Conservation (phyloP, 257 asterid species). For the Lycium ferocissimum region DNA sequence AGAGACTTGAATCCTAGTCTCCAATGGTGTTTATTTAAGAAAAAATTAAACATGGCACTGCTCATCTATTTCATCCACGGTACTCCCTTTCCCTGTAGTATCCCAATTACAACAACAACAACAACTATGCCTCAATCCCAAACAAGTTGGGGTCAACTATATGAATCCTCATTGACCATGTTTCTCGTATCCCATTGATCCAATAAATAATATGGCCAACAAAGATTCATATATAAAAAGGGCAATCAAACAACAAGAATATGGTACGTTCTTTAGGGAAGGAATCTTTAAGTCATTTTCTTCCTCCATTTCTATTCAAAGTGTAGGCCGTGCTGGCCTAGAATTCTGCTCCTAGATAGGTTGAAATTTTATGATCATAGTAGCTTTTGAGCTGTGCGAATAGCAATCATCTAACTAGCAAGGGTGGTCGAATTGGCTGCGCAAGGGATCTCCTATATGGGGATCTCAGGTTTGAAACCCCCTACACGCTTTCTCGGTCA, state of each 20-base stretch:
- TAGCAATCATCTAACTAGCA: not conserved
- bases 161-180: not conserved
- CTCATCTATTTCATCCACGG: not conserved
- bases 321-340: not conserved
- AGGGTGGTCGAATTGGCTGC: too few relatives aligned
- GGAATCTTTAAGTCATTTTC: not conserved
- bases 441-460: too few relatives aligned
- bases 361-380: not conserved
- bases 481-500: too few relatives aligned
- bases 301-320: not conserved
- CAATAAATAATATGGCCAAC: not conserved
- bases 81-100: slow-evolving; percentile 1
- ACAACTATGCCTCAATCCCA: not conserved
- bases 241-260: not conserved
- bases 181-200: not conserved
- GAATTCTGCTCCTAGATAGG: slow-evolving; percentile 21
- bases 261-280: not conserved
- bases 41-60: not conserved
- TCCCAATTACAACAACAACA: not conserved
- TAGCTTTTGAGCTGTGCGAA: not conserved
- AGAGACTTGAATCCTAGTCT: not conserved
- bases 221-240: not conserved
- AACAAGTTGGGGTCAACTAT: not conserved
- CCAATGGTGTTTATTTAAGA: not conserved
- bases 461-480: too few relatives aligned